Evolutionary conservation across 1,139 yeast species (phyloP).

Genomic region (Saccharomyces hybrid): DNA sequence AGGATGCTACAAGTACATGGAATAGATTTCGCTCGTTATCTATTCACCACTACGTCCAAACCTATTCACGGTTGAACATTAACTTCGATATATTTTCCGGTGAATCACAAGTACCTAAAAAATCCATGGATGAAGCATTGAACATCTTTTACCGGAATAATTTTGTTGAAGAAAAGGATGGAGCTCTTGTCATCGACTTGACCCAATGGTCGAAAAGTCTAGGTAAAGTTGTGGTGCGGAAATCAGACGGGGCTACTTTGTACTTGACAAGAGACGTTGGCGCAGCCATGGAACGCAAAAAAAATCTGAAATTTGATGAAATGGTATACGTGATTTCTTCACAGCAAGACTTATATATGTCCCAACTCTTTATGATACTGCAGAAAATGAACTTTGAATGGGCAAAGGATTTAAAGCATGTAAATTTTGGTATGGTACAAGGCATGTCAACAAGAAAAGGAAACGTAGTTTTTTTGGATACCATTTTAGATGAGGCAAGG

Average conservation of each 20-base stretch:
- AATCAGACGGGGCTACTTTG: constrained; percentile 91
- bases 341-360: constrained; percentile 91
- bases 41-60: constrained; percentile 74
- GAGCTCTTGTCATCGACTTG: constrained; percentile 85
- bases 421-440: constrained; percentile 95
- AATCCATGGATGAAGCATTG: constrained; percentile 60
- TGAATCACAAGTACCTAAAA: constrained; percentile 85
- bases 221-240: constrained; percentile 89
- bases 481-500: constrained; percentile 87
- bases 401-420: constrained; percentile 73
- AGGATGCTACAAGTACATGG: constrained; percentile 73
- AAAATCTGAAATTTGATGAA: constrained; percentile 80
- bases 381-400: constrained; percentile 87
- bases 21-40: constrained; percentile 80
- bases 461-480: constrained; percentile 93
- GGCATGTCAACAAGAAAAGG: constrained; percentile 99
- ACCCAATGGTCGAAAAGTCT: constrained; percentile 81
- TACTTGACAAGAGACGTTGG: constrained; percentile 96
- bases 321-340: constrained; percentile 95
- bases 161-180: constrained; percentile 77
- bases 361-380: constrained; percentile 89
- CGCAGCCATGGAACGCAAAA: constrained; percentile 87
- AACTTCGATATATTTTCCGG: constrained; percentile 85
- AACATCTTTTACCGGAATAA: constrained; percentile 57
- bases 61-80: constrained; percentile 89